Base-by-base conservation (phyloP, 257 asterid species). In the Coffea eugenioides region DNA sequence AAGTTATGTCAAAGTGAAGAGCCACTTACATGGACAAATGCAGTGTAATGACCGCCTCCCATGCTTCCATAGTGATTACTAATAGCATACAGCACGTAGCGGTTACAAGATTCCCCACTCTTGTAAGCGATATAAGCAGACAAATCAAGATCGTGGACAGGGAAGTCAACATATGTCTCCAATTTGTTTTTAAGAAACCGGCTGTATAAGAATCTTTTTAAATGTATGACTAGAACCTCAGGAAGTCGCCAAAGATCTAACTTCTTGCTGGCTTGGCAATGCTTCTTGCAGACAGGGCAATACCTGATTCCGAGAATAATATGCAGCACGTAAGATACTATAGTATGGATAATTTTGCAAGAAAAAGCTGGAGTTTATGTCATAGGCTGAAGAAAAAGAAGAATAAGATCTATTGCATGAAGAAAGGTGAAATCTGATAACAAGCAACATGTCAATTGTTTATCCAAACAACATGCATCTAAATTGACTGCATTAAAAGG, bases 31-130 rank as follows among this genome's bases (percentile, higher is more conserved):
- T 85, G 93, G 79, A 92, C 93, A 89, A 82, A 91, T 54, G 98
- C 96, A 34, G 98, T 92, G 84, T 94, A 94, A 86, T 92, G 97
- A 76, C 97, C 98, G 20, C 97, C 97, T 79, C 97, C 97, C 94
- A 91, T 89, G 85, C 97, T 92, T 85, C 98, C 98, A 71, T 89
- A 91, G 85, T 94, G 98, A 87, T 92, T 94, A 82, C 97, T 92
- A 76, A 92, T 88, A 25, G 97, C 98, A 79, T 92, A 94, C 79
- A 94, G 97, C 89, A 86, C 82, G 76, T 92, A 94, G 34, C 92
- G 92, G 65, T 88, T 34, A 77, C 92, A 86, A 82, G 87, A 75
- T 73, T 79, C 84, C 62, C 87, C 94, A 64, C 83, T 92, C 81
- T 88, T 88, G 80, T 80, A 82, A 84, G 94, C 88, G 68, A 92